Base-by-base conservation (phyloP, 805 yeast genomes). In the Cyberlindnera samutprakarnensis region DNA sequence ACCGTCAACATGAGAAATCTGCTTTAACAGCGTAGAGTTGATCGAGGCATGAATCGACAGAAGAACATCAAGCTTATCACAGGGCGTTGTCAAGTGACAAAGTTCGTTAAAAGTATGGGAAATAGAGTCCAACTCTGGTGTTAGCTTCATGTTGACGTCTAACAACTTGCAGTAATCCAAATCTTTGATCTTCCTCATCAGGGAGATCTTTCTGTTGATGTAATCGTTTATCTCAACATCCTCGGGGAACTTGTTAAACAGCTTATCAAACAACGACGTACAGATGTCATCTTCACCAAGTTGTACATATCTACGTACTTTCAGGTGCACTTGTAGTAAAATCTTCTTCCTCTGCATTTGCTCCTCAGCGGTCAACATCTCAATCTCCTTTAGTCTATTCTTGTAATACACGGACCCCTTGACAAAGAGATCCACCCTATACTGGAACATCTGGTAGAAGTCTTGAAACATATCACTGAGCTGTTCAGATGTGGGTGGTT, bases 401-500 rank as follows among this genome's bases (percentile, higher is more conserved):
- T 30, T 28, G 27, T 28, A 28, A 17, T 12, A 18, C 14, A 34
- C 30, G 7, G 37, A 25, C 4, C 50, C 49, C 18, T 39, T 39
- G n/a, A 42, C 43, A 13, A 25, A 37, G n/a, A 42, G 23, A 24
- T 41, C 43, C 2, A 38, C 30, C 10, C 21, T 29, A 6, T 28
- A 7, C 8, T 26, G 30, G 29, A 46, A 43, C 7, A 29, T 23
- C 13, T 18, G 7, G 30, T 49, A 50, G 28, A 47, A 49, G 19
- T 39, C 37, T 23, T 44, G 48, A 21, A 50, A 47, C 28, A 42
- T 22, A 3, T 19, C 12, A 10, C 42, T 32, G 18, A 49, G 15
- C 17, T 47, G 39, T 1, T 35, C 38, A 6, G 44, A 37, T 1
- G 41, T 32, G 24, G 47, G 32, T 6, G 55, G 55, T 20, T 25